Evolutionary conservation across 2,329 filamentous ascomycete species (phyloP), one percentile per base, ranked within the genome.

Genomic region (Exserohilum turcica): DNA sequence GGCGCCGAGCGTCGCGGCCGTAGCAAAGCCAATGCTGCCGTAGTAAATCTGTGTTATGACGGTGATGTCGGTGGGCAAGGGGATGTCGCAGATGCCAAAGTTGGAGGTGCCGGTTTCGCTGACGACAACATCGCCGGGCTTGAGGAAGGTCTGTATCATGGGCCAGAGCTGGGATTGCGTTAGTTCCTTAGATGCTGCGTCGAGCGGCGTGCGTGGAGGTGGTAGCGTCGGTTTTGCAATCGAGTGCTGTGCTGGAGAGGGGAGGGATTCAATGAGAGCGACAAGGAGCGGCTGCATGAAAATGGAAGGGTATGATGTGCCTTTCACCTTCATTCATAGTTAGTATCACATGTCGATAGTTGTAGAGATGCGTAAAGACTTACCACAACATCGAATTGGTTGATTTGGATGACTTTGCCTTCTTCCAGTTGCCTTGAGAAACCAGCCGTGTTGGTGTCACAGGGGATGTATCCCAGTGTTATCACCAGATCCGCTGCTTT

Each of bases 131-230:
- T 79, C 77, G 54, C 68, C 61, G 0, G 73, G 66, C 28, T 66
- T 62, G 31, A 78, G 51, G 63, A 74, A 78, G 10, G 47, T 33
- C 31, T 64, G 61, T 36, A 80, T 78, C 1, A 70, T 62, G 29
- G 77, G 67, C 77, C 77, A 79, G 57, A 79, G 67, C 65, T 67
- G 74, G 43, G 75, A 74, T 62, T 79, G 77, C 4, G 76, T 78
- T 39, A 79, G 70, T 24, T 72, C 56, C n/a, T 61, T 71, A 33
- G 74, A 71, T 43, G 70, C 60, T 38, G 53, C 45, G 53, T 77
- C 74, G 40, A 61, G 65, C 32, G 60, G 70, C 5, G 27, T 63
- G 54, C 60, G 62, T 15, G 54, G 68, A 15, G 57, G 68, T 44
- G 61, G 75, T 36, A 66, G 60, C 6, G 51, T 40, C 3, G 72